Evolutionary conservation across 352 stramenopile species (phyloP).

Genomic region (Globisporangium heterothallicum): DNA sequence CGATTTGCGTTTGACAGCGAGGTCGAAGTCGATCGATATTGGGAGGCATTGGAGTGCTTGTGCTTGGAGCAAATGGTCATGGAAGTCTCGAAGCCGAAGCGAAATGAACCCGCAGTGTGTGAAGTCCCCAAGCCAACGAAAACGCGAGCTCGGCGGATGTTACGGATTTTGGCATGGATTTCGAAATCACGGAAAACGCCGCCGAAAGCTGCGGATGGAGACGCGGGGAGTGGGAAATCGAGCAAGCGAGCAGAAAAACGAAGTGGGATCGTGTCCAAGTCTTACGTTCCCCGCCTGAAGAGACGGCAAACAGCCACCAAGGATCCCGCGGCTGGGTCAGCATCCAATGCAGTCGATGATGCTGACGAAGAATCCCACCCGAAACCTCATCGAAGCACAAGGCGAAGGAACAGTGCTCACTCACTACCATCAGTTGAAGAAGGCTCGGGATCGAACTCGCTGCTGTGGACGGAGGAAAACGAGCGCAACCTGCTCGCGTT

Average conservation of each 20-base stretch:
- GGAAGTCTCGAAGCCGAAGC: slow-evolving; percentile 51
- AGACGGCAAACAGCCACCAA: slow-evolving; percentile 18
- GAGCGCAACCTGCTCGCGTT: slow-evolving; percentile 55
- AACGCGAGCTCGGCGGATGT: slow-evolving; percentile 60
- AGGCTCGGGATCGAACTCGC: slow-evolving; percentile 5
- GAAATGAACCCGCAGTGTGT: slow-evolving; percentile 49
- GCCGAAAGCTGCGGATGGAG: slow-evolving; percentile 8
- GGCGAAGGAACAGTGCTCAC: neutral
- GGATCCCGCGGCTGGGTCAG: slow-evolving; percentile 1
- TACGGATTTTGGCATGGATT: slow-evolving; percentile 69
- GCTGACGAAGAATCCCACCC: slow-evolving; percentile 11
- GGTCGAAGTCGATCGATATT: slow-evolving; percentile 57
- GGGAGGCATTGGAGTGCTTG: slow-evolving; percentile 74
- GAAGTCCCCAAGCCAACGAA: slow-evolving; percentile 56
- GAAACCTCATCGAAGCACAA: slow-evolving; percentile 8
- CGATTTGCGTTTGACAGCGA: slow-evolving; percentile 36
- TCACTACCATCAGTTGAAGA: neutral
- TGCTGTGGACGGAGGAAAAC: slow-evolving; percentile 49
- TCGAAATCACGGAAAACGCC: slow-evolving; percentile 48
- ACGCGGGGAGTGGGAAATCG: neutral
- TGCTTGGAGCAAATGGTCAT: slow-evolving; percentile 79
- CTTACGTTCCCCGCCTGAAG: slow-evolving; percentile 26
- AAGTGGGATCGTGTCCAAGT: slow-evolving; percentile 67
- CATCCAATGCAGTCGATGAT: slow-evolving; percentile 3
- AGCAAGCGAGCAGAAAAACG: slow-evolving; percentile 18